Evolutionary conservation across 345 rosid genomes (phyloP), one percentile per base, ranked within the genome.

Genomic region (Aurinia saxatilis): DNA sequence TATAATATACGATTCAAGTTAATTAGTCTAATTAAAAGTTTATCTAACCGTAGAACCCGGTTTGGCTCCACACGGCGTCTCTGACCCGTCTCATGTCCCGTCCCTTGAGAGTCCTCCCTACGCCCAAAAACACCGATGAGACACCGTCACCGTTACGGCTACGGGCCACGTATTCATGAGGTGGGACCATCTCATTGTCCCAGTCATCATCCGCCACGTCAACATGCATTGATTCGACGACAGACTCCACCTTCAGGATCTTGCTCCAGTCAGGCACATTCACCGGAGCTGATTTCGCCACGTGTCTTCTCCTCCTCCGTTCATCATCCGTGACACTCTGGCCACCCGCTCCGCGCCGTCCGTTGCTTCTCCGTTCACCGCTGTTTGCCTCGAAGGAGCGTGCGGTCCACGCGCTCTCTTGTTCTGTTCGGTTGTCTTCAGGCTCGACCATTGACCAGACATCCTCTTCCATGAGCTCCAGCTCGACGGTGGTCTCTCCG

Each of bases 11-110:
- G 25, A 66, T 56, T 13, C n/a, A 57, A 4, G 27, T 35, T 42
- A 80, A 81, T 70, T 79, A 77, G 57, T 50, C 30, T 77, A 75
- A 49, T 70, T 50, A 39, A 2, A 27, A 6, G n/a, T n/a, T 27
- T 31, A 18, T 9, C 75, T 59, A 83, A 8, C 95, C 87, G 51
- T 82, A 60, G 51, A 82, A 79, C 42, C 93, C 93, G n/a, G 89
- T 86, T 50, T 77, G 89, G 80, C 91, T 89, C 98, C 98, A 92
- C 6, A 92, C 91, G 0, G 98, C 88, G 44, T 92, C 98, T 25
- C 97, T 79, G 65, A 92, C 93, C 48, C 95, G 87, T 54, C 97
- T 70, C 82, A 92, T 16, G 82, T 89, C 98, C 5, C 97, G 85
- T 8, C 98, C 97, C 66, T 92, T 92, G 2, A 92, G 81, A 25